A percentile compares a stretch with the other conserved stretches of the same genome.
phyloP scores from a whole-genome alignment of 73 alveolate genomes.

The Uronychia binucleata region DNA sequence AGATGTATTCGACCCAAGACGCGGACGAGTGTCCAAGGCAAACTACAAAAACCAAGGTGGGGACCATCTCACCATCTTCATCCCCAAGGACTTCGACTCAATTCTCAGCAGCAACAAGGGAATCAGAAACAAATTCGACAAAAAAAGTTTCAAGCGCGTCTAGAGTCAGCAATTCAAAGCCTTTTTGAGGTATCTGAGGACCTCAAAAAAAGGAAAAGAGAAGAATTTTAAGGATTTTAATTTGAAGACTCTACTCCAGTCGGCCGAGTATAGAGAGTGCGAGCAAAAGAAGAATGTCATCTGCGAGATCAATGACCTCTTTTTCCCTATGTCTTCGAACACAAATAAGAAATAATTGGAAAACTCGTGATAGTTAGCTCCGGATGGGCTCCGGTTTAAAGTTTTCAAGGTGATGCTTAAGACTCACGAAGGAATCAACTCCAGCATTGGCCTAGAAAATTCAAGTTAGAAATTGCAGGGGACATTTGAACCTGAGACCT shows the following conservation, averaged over 20 bases:
- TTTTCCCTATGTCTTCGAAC: background rate
- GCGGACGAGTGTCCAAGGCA: constrained; percentile 6
- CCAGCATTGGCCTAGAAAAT: background rate
- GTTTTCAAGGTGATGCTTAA: background rate
- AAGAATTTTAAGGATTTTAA: constrained; percentile 12
- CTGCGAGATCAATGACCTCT: constrained; percentile 25
- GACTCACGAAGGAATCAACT: background rate
- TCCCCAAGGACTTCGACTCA: constrained; percentile 38
- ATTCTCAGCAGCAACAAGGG: constrained; percentile 5
- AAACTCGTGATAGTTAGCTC: background rate
- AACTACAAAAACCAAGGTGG: constrained; percentile 20
- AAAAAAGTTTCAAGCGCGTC: background rate
- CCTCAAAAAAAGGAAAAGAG: constrained; percentile 18
- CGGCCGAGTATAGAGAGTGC: constrained; percentile 30
- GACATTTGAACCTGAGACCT: background rate
- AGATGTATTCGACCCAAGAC: constrained; percentile 16
- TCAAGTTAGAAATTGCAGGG: background rate
- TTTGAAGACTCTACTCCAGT: constrained; percentile 6
- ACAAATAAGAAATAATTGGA: background rate
- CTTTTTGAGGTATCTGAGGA: constrained; percentile 14
- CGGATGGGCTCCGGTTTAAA: background rate
- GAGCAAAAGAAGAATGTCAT: constrained; percentile 40
- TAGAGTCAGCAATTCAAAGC: constrained; percentile 5
- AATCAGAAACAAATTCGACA: background rate
- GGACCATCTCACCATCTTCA: constrained; percentile 13